A percentile compares a stretch with the other conserved stretches of the same genome.
These are phyloP conservation scores for Thelephora aurantiotincta DNA, from an alignment of 768 basidiomycete genomes.

Conservation along the genomic window DNA sequence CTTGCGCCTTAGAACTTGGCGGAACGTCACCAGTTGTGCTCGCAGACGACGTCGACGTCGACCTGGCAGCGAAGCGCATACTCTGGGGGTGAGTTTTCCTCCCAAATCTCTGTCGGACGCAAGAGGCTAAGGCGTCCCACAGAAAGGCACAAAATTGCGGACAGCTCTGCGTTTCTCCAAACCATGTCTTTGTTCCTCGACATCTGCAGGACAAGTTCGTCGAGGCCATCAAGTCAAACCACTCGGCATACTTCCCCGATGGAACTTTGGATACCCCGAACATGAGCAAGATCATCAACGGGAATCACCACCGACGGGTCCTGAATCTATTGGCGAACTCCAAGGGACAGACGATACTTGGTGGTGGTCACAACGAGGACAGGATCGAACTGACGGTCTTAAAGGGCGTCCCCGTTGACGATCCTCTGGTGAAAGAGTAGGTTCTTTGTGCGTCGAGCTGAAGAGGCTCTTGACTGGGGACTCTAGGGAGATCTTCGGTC, in stretches of 20 bases:
- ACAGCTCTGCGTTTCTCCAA: slow-evolving; percentile 27
- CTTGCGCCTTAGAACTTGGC: slow-evolving; percentile 27
- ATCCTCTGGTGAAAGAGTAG: slow-evolving; percentile 49
- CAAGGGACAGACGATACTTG: slow-evolving; percentile 39
- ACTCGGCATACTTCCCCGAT: slow-evolving; percentile 37
- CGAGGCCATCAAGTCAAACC: slow-evolving; percentile 26
- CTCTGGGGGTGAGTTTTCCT: slow-evolving; percentile 56
- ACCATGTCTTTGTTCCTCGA: slow-evolving; percentile 29
- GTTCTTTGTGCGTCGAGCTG: slow-evolving; percentile 10
- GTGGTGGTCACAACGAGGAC: slow-evolving; percentile 28
- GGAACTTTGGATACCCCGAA: slow-evolving; percentile 28
- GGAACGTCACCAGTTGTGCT: slow-evolving; percentile 34
- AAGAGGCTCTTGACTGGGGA: neutral
- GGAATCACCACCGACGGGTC: slow-evolving; percentile 39
- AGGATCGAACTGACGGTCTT: slow-evolving; percentile 50
- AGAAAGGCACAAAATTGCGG: neutral
- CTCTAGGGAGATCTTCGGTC: slow-evolving; percentile 59
- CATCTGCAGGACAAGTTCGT: slow-evolving; percentile 33
- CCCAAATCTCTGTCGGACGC: slow-evolving; percentile 15
- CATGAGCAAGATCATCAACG: slow-evolving; percentile 36
- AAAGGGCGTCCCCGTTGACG: slow-evolving; percentile 33
- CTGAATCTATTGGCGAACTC: slow-evolving; percentile 36
- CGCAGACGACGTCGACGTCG: slow-evolving; percentile 27
- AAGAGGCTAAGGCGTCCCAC: neutral
- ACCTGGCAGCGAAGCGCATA: slow-evolving; percentile 46